Base-by-base conservation (phyloP, 73 alveolate species). In the Paramecium biaurelia region DNA sequence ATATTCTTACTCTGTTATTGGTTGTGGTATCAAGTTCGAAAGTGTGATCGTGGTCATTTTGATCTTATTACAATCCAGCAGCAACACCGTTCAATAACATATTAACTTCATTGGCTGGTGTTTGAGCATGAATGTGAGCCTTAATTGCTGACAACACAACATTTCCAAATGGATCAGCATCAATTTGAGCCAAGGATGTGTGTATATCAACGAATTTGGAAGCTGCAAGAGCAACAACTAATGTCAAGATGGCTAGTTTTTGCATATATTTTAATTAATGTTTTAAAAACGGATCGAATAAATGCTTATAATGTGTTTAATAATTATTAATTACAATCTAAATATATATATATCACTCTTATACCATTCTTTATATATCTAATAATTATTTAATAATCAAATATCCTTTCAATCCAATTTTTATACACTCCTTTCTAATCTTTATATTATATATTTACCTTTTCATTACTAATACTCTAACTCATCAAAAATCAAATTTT, bases 351-450 rank as follows among this genome's bases (percentile, higher is more conserved):
- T 35, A 72, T 42, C 38, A 0, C 1, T 74, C 35, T 14, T 38
- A 10, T 5, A 37, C 41, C 47, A 74, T 35, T 35, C 34, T 28
- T 30, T 9, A 67, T 67, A n/a, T 23, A 32, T 4, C 30, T 5
- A 11, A 14, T 14, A 21, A 14, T n/a, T 43, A 30, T 30, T 35
- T 20, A 86, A 30, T 58, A 6, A 11, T 59, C 59, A 58, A 68
- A 57, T 53, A 63, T 47, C 59, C 23, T n/a, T 47, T 2, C 24
- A 47, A 47, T 47, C 7, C 59, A 47, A 47, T 47, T 47, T 24
- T 70, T 2, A 30, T 70, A 11, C 7, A 24, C 11, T 10, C 57
- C 49, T 98, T 98, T 93, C 94, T 98, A 47, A 92, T 58, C 76
- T 63, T 32, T 26, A 21, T 26, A 26, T 18, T 53, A 14, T 47